A percentile compares a stretch with the other conserved stretches of the same genome.
phyloP scores from a whole-genome alignment of 108 stramenopile species.

The Hondaea fermentalgiana region DNA sequence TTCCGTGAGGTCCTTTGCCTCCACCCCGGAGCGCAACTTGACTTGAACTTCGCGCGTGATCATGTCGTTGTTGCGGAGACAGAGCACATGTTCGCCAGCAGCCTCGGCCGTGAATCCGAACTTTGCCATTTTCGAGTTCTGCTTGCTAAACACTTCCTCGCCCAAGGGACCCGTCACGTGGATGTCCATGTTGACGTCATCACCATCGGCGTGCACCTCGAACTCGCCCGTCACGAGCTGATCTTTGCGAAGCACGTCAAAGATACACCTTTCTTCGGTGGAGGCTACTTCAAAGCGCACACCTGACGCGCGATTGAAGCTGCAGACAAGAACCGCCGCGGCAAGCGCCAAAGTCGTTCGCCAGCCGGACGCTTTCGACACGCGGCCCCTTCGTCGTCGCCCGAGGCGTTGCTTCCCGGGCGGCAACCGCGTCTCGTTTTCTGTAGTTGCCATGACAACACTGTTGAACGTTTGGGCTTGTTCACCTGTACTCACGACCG shows the following conservation, averaged over 20 bases:
- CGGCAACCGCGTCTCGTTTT: too few relatives aligned
- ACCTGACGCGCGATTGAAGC: too few relatives aligned
- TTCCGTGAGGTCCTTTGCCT: neutral
- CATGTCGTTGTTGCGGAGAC: constrained; percentile 1
- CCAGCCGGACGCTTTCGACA: too few relatives aligned
- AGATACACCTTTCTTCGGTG: neutral
- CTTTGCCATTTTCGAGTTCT: neutral
- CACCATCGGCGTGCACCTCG: neutral
- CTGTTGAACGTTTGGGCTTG: too few relatives aligned
- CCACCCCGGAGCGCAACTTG: neutral
- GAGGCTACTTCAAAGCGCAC: neutral
- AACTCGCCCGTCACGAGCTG: constrained; percentile 13
- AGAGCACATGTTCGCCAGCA: neutral
- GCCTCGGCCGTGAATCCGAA: neutral
- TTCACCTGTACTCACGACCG: too few relatives aligned
- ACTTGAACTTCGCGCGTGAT: neutral
- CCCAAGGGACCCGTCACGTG: neutral
- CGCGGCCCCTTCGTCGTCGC: too few relatives aligned
- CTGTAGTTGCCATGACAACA: too few relatives aligned
- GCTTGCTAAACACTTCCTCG: neutral
- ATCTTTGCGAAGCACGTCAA: neutral
- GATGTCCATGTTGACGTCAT: neutral
- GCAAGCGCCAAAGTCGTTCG: too few relatives aligned
- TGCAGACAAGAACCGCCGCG: too few relatives aligned
- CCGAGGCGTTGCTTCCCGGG: too few relatives aligned